Conservation (phyloP, 1,139 yeast genomes). For the Debaryomyces psychrophilus region DNA sequence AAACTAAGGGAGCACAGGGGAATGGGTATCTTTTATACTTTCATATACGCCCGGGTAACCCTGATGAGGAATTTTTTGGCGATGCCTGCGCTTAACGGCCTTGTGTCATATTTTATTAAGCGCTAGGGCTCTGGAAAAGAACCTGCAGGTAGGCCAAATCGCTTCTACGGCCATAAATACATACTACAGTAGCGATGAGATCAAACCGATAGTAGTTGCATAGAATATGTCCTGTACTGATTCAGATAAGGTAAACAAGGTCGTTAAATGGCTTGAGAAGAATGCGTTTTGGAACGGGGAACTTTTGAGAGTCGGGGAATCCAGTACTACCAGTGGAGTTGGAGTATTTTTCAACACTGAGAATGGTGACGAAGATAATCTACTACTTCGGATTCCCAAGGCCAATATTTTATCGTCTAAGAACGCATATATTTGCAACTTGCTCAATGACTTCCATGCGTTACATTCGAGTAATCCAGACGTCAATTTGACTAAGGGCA, state of each 20-base stretch:
- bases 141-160: neutral
- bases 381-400: slow-evolving; percentile 54
- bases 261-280: slow-evolving; percentile 46
- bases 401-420: slow-evolving; percentile 55
- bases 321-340: slow-evolving; percentile 60
- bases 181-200: neutral
- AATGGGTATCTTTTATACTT: slow-evolving; percentile 20
- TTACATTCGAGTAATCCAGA: slow-evolving; percentile 27
- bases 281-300: slow-evolving; percentile 55
- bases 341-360: slow-evolving; percentile 64
- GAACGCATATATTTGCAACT: slow-evolving; percentile 67
- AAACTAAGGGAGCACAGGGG: slow-evolving; percentile 27
- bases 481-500: slow-evolving; percentile 51
- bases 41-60: slow-evolving; percentile 22
- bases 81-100: neutral
- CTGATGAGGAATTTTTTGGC: slow-evolving; percentile 2
- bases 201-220: neutral
- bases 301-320: slow-evolving; percentile 47
- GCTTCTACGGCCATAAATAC: slow-evolving; percentile 3
- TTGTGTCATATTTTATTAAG: neutral
- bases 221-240: slow-evolving; percentile 19
- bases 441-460: slow-evolving; percentile 66
- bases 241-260: slow-evolving; percentile 10
- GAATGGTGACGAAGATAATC: slow-evolving; percentile 28
- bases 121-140: neutral